Evolutionary conservation across 148 eudicot genomes (phyloP).

Genomic region (Hydrangea macrophylla): DNA sequence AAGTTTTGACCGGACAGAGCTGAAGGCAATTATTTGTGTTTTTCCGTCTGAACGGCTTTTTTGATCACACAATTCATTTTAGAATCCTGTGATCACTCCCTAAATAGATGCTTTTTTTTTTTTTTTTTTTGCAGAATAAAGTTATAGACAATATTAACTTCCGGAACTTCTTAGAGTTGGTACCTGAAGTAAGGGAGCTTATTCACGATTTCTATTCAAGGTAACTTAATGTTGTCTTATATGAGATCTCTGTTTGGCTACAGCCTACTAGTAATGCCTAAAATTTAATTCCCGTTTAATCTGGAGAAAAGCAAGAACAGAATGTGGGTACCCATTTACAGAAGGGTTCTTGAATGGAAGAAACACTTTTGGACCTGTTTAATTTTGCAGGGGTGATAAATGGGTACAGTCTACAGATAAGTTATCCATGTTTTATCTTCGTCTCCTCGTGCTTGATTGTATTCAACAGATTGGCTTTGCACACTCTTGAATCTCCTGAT

Average conservation of each 20-base stretch:
- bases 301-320: neutral
- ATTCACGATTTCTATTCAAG: slow-evolving; percentile 90
- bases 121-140: slow-evolving; percentile 58
- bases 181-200: slow-evolving; percentile 95
- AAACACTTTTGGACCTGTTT: neutral
- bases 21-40: slow-evolving; percentile 52
- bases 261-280: too few relatives aligned
- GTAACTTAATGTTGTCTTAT: slow-evolving; percentile 28
- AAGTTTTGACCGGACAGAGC: slow-evolving; percentile 86
- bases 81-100: slow-evolving; percentile 9
- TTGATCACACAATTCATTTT: neutral
- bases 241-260: slow-evolving; percentile 3
- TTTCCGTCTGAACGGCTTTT: slow-evolving; percentile 1
- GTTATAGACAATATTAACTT: slow-evolving; percentile 92
- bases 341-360: neutral
- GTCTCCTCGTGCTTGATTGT: neutral
- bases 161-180: slow-evolving; percentile 89
- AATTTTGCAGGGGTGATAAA: neutral
- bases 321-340: neutral
- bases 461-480: neutral
- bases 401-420: neutral
- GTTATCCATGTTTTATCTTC: neutral
- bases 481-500: neutral
- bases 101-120: slow-evolving; percentile 15
- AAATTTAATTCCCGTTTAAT: neutral